Percentiles rank a stretch among this genome's conserved stretches.
Evolutionary conservation across 495 filamentous ascomycete genomes (phyloP).

Genomic region (Mytilinidion resinicola): DNA sequence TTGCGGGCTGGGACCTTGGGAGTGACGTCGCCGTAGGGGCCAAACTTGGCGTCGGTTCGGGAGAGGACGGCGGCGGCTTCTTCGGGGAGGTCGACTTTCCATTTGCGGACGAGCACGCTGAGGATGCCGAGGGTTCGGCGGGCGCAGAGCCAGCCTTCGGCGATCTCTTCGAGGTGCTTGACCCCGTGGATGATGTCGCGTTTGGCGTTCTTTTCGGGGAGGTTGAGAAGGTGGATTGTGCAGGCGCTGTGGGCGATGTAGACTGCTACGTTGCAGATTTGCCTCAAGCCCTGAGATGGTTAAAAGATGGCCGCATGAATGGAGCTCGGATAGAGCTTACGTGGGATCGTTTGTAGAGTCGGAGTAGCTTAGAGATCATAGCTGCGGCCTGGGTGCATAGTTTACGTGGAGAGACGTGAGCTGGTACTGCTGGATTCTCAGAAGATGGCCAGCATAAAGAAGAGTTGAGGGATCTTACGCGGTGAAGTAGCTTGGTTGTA

Average conservation of each 20-base stretch:
- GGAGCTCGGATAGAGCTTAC: too few species aligned
- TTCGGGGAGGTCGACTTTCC: conserved; percentile 79
- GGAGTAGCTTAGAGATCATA: conserved; percentile 82
- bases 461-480: conserved; percentile 33
- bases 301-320: too few species aligned
- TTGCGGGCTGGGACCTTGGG: conserved; percentile 11
- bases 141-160: conserved; percentile 88
- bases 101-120: conserved; percentile 75
- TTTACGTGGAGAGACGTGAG: conserved; percentile 84
- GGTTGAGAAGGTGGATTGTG: conserved; percentile 88
- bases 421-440: conserved; percentile 38
- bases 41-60: conserved; percentile 53
- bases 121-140: conserved; percentile 78
- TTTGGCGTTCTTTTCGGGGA: conserved; percentile 81
- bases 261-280: conserved; percentile 91
- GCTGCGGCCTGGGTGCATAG: conserved; percentile 84
- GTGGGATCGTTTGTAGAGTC: conserved; percentile 74
- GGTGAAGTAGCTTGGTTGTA: conserved; percentile 76
- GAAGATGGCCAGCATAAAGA: too few species aligned
- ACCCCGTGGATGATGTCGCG: conserved; percentile 85
- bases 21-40: conserved; percentile 23
- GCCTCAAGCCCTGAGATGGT: conserved; percentile 66
- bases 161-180: conserved; percentile 93
- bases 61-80: conserved; percentile 70
- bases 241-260: conserved; percentile 93